Conservation (phyloP, 1,139 yeast genomes). For the Candida sp. region DNA sequence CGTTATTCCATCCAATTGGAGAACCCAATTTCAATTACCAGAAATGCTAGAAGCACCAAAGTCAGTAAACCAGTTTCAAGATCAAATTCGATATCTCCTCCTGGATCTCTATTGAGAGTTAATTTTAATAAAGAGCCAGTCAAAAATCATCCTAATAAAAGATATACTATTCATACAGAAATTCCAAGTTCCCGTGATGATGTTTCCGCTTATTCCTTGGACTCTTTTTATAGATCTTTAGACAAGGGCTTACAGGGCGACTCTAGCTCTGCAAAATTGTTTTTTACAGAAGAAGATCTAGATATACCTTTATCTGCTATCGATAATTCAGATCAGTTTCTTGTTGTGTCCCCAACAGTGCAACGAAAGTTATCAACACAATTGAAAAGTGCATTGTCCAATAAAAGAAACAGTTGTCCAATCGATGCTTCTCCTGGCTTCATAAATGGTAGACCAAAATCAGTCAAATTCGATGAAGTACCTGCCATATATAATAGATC, state of each 20-base stretch:
- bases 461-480: neutral
- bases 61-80: neutral
- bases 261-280: neutral
- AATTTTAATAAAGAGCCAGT: neutral
- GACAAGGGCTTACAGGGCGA: neutral
- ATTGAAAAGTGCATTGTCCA: neutral
- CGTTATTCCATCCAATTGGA: neutral
- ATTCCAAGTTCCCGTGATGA: neutral
- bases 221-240: neutral
- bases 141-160: neutral
- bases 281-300: neutral
- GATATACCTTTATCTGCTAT: neutral
- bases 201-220: neutral
- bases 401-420: neutral
- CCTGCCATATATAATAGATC: neutral
- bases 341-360: neutral
- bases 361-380: neutral
- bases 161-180: neutral
- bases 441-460: neutral
- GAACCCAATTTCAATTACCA: neutral
- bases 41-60: neutral
- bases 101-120: neutral
- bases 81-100: neutral
- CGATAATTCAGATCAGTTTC: neutral
- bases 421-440: neutral